Evolutionary conservation across 2,329 filamentous ascomycete genomes (phyloP), one percentile per base, ranked within the genome.

Genomic region (Stagonosporopsis rhizophila): DNA sequence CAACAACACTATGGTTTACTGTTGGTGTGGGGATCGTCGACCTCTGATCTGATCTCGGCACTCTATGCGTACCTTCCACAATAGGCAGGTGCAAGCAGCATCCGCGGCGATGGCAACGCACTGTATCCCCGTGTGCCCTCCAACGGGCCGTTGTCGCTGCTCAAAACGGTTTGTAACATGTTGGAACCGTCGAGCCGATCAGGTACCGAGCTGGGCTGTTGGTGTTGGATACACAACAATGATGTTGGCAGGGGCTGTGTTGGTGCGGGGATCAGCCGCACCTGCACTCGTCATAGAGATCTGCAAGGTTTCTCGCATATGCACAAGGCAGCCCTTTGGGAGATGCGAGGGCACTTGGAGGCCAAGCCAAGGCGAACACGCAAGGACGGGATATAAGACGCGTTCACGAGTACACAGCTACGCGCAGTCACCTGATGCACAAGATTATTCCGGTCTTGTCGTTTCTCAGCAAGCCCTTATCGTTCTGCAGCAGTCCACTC

Each of bases 181-280:
- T 46, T 46, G 28, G 12, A 8, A 30, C 23, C 32, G n/a, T 44
- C 37, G 14, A 30, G 27, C 17, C 4, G 27, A 37, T 28, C 52
- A 50, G 39, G 35, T 45, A 55, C 45, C 45, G 4, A 40, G 52
- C 45, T 34, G 27, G 32, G 17, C 15, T 42, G 44, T 54, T 30
- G 22, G 41, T 47, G 22, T 39, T 19, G 39, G 39, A 32, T 19
- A 12, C 38, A 44, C 32, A 20, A 27, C 20, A 17, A 32, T 45
- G 34, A 39, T 25, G 35, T 46, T 9, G 28, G 41, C 38, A 35
- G 41, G 39, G 34, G 35, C 14, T 32, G 32, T 6, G 7, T 35
- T 35, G 32, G 37, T 44, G 52, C 52, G 52, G 45, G 52, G 52
- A 50, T 50, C 25, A 45, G 50, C 39, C 40, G 20, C 45, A 20